These are phyloP conservation scores for Lasiosphaeria ovina DNA, from an alignment of 495 filamentous ascomycete species.

Conservation along the genomic window DNA sequence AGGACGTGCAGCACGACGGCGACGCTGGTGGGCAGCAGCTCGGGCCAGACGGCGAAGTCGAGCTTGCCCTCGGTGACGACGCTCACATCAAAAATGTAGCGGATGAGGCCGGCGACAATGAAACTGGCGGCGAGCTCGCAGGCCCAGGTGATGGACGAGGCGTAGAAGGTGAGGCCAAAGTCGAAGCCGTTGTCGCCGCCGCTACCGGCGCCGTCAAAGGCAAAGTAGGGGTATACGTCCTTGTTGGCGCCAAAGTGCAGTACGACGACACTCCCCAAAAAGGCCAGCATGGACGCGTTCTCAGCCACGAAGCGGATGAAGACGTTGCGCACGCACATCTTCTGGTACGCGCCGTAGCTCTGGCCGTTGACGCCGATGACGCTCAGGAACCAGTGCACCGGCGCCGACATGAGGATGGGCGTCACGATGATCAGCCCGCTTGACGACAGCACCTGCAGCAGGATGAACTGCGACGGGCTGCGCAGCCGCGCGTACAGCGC, in stretches of 20 bases:
- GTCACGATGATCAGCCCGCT: constrained; percentile 56
- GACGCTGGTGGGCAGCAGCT: constrained; percentile 59
- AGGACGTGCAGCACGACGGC: constrained; percentile 62
- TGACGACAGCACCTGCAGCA: constrained; percentile 57
- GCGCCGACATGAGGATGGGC: constrained; percentile 58
- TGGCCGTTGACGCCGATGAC: constrained; percentile 50
- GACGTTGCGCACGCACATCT: constrained; percentile 58
- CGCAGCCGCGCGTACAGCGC: constrained; percentile 64
- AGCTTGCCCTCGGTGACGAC: constrained; percentile 59
- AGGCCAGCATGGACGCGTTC: constrained; percentile 64
- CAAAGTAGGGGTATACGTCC: constrained; percentile 59
- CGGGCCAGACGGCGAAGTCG: constrained; percentile 59
- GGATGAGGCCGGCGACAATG: constrained; percentile 54
- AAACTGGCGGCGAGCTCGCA: constrained; percentile 59
- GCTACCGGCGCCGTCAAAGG: constrained; percentile 41
- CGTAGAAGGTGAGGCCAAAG: constrained; percentile 58
- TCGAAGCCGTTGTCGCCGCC: constrained; percentile 42
- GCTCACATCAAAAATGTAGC: constrained; percentile 51
- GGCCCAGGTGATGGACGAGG: constrained; percentile 58
- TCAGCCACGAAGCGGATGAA: constrained; percentile 62
- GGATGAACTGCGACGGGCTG: constrained; percentile 56
- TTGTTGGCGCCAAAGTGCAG: constrained; percentile 62
- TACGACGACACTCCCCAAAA: constrained; percentile 57
- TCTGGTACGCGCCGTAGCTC: constrained; percentile 57
- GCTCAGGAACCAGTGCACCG: constrained; percentile 50